Conservation (phyloP, 768 basidiomycete genomes). For the Termitomyces sp. region DNA sequence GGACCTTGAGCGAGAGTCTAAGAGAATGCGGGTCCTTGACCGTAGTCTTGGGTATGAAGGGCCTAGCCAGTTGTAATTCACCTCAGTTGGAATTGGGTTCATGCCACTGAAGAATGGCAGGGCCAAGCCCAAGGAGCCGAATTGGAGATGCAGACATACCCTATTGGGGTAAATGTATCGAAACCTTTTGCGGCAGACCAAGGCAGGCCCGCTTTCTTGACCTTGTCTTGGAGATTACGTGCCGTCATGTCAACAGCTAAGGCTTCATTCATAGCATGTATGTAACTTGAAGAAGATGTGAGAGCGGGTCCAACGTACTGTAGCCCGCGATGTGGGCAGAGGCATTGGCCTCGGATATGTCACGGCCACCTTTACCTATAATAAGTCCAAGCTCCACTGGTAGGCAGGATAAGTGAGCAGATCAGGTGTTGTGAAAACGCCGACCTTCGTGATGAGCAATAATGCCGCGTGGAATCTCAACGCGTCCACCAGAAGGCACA, state of each 20-base stretch:
- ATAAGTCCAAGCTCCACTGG: conserved; percentile 95
- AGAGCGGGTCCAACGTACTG: conserved; percentile 40
- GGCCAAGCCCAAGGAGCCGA: conserved; percentile 1
- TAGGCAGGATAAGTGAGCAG: not conserved
- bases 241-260: conserved; percentile 96
- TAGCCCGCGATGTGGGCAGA: conserved; percentile 86
- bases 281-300: not conserved
- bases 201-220: conserved; percentile 90
- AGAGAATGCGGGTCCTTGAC: conserved; percentile 74
- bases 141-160: conserved; percentile 37
- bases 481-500: conserved; percentile 62
- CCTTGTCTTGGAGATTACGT: conserved; percentile 89
- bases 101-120: not conserved
- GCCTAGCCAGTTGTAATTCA: conserved; percentile 29
- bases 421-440: not conserved
- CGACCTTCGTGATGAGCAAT: conserved; percentile 88
- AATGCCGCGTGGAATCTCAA: conserved; percentile 85
- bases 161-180: conserved; percentile 92
- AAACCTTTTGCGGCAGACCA: conserved; percentile 98
- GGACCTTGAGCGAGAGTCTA: conserved; percentile 68
- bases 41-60: conserved; percentile 73
- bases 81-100: not conserved
- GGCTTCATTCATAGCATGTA: conserved; percentile 40
- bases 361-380: conserved; percentile 81
- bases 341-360: conserved; percentile 72